These are phyloP conservation scores for Collybia nuda DNA, from an alignment of 768 basidiomycete species.

Conservation along the genomic window DNA sequence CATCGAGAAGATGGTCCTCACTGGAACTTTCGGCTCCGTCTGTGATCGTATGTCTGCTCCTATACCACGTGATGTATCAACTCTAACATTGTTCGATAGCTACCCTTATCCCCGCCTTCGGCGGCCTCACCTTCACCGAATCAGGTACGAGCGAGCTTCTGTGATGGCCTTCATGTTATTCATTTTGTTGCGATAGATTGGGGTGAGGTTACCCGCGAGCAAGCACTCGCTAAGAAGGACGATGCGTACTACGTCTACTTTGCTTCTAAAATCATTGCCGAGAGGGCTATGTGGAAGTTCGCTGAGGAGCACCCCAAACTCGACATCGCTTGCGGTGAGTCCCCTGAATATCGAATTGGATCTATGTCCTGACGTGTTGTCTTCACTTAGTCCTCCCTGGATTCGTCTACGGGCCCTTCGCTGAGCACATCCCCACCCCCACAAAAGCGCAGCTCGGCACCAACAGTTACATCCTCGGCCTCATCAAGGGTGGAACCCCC, in stretches of 20 bases:
- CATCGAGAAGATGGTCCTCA: constrained; percentile 30
- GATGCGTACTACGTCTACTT: constrained; percentile 35
- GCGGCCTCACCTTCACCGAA: constrained; percentile 21
- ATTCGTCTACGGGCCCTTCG: constrained; percentile 37
- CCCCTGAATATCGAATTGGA: not conserved
- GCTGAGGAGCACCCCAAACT: constrained; percentile 36
- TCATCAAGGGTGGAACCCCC: constrained; percentile 24
- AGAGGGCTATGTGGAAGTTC: constrained; percentile 41
- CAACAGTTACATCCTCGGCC: constrained; percentile 24
- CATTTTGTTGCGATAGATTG: constrained; percentile 23
- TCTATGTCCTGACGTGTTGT: not conserved
- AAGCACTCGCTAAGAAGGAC: constrained; percentile 24
- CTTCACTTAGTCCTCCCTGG: constrained; percentile 31
- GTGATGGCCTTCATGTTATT: not conserved
- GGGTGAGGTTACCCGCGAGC: constrained; percentile 30
- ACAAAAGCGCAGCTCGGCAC: constrained; percentile 23
- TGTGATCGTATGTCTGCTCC: constrained; percentile 23
- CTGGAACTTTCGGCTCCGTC: constrained; percentile 29
- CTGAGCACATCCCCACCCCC: constrained; percentile 28
- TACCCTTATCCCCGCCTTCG: constrained; percentile 17
- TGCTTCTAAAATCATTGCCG: constrained; percentile 39
- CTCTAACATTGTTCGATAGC: constrained; percentile 9
- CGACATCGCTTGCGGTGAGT: constrained; percentile 37
- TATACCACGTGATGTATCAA: not conserved
- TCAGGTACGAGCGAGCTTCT: constrained; percentile 10